Evolutionary conservation across 306 rosid genomes (phyloP).

Genomic region (Citrullus colocynthis): DNA sequence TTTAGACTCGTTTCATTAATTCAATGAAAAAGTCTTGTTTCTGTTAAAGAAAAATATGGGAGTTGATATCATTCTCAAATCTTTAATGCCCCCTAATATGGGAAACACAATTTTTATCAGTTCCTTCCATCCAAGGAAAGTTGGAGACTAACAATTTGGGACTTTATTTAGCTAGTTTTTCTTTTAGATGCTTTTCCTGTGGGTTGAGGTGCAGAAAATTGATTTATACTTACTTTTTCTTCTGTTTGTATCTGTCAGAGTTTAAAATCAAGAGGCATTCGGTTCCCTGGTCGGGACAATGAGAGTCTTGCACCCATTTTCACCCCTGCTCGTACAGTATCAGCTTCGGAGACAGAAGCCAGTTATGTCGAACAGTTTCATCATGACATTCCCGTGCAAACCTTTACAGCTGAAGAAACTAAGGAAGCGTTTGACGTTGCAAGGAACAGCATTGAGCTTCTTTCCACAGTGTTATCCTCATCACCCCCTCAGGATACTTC

Average conservation of each 20-base stretch:
- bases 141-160: neutral
- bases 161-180: neutral
- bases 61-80: neutral
- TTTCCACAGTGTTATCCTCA: constrained; percentile 72
- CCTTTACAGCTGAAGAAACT: constrained; percentile 63
- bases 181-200: neutral
- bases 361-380: constrained; percentile 37
- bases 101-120: neutral
- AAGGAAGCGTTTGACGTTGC: constrained; percentile 96
- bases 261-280: constrained; percentile 77
- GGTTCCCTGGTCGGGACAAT: constrained; percentile 92
- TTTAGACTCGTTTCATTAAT: no score
- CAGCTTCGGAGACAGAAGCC: constrained; percentile 39
- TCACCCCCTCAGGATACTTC: constrained; percentile 82
- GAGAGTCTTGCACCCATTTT: constrained; percentile 96
- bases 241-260: constrained; percentile 42
- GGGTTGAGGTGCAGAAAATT: neutral
- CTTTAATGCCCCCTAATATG: neutral
- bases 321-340: constrained; percentile 66
- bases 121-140: neutral
- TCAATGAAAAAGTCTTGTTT: no score
- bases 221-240: constrained; percentile 1
- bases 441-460: constrained; percentile 90
- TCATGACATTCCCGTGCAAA: constrained; percentile 34
- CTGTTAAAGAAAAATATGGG: no score